Conservation (phyloP, 1,284 basidiomycete species). For the Ustilago bromivora region DNA sequence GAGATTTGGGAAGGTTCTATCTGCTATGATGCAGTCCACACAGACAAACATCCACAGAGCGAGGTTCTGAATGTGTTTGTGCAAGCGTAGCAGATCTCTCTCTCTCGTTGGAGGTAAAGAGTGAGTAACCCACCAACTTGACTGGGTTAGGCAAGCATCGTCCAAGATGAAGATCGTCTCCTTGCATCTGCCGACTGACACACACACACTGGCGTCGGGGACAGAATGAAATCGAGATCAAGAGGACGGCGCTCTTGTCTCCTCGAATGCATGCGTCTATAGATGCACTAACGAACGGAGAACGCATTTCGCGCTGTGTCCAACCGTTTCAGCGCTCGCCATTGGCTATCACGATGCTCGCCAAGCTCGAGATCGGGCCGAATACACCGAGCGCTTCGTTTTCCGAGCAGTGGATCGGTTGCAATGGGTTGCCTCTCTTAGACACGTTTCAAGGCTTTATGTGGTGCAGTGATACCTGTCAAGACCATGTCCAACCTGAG, state of each 20-base stretch:
- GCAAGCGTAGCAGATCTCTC: too few species aligned
- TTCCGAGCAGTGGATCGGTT: neutral
- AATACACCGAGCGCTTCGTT: neutral
- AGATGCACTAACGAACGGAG: neutral
- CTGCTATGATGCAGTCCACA: too few species aligned
- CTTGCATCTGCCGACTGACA: neutral
- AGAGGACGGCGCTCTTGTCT: neutral
- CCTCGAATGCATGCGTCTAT: neutral
- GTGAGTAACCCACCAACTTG: too few species aligned
- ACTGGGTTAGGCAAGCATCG: too few species aligned
- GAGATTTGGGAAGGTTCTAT: too few species aligned
- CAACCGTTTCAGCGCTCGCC: neutral
- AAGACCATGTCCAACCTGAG: constrained; percentile 1
- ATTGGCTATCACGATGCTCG: neutral
- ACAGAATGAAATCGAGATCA: neutral
- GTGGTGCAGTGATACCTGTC: constrained; percentile 3
- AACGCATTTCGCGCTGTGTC: neutral
- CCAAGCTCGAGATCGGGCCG: neutral
- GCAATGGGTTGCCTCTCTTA: neutral
- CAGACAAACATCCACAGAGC: too few species aligned
- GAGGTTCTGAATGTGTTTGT: too few species aligned
- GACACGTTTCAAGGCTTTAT: neutral
- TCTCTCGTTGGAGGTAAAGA: too few species aligned
- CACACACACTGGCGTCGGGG: neutral
- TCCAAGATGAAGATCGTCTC: neutral